phyloP scores from a whole-genome alignment of 768 basidiomycete species.

The Leucocoprinus sp. region DNA sequence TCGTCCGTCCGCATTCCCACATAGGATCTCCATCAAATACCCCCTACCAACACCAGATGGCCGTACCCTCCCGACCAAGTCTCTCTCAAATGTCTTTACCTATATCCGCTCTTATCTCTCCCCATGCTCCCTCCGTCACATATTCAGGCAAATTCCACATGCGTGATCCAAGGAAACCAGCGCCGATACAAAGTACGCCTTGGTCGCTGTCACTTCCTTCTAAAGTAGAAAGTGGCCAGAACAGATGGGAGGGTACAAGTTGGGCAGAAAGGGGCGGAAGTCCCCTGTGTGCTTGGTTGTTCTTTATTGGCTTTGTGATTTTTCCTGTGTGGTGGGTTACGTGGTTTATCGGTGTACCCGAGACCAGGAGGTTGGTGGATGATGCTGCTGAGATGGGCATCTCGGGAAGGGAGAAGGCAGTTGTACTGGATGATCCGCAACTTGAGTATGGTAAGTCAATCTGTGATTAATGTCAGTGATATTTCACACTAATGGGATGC shows the following conservation, averaged over 20 bases:
- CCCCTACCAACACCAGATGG: slow-evolving; percentile 11
- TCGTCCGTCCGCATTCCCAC: slow-evolving; percentile 15
- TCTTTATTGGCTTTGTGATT: slow-evolving; percentile 64
- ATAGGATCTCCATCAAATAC: slow-evolving; percentile 2
- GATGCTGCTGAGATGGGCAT: slow-evolving; percentile 19
- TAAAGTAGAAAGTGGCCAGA: slow-evolving; percentile 20
- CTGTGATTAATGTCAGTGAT: slow-evolving; percentile 1
- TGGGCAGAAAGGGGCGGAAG: slow-evolving; percentile 46
- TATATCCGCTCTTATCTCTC: slow-evolving; percentile 68
- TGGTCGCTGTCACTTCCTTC: slow-evolving; percentile 51
- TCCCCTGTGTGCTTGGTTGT: slow-evolving; percentile 68
- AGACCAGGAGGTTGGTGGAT: slow-evolving; percentile 54
- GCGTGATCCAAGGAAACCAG: slow-evolving; percentile 69
- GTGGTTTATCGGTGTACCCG: slow-evolving; percentile 42
- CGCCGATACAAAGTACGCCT: slow-evolving; percentile 46
- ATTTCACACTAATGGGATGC: neutral
- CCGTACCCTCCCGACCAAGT: slow-evolving; percentile 41
- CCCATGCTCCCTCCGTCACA: slow-evolving; percentile 66
- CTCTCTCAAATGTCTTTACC: slow-evolving; percentile 72
- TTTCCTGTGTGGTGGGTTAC: slow-evolving; percentile 63
- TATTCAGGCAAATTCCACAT: slow-evolving; percentile 62
- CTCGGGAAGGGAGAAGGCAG: slow-evolving; percentile 55
- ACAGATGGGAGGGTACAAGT: slow-evolving; percentile 23
- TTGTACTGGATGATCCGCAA: slow-evolving; percentile 72
- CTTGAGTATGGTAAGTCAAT: slow-evolving; percentile 57